Base-by-base conservation (phyloP, 306 rosid genomes). In the Boehmeria nivea region DNA sequence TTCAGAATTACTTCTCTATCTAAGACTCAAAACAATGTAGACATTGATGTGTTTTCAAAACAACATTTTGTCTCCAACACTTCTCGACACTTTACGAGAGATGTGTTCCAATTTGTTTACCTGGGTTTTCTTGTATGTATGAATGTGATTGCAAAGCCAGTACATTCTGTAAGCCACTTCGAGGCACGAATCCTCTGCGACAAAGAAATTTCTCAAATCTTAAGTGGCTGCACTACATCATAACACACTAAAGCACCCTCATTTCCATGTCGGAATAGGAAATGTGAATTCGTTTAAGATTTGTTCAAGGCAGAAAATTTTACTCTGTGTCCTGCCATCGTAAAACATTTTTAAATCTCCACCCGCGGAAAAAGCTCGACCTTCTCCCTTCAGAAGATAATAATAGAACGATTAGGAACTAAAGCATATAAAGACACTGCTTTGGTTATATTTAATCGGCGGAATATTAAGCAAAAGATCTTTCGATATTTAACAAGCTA, bases 311-410 rank as follows among this genome's bases (percentile, higher is more conserved):
- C 37, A 19, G 51, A 34, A 36, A 3, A 54, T 26, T 6, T 71
- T 72, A 91, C 98, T 87, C 40, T 71, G 50, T 31, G 73, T 80
- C 72, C 76, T 78, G 61, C 96, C 93, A 54, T 81, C 89, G 63
- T 76, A 87, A 65, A 91, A 91, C 77, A 91, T 86, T 69, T 73
- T 91, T 72, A 91, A 65, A 73, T 91, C 98, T 18, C 96, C 98
- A 52, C 98, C 96, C 1, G 98, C 96, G 26, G 84, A 91, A 61
- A 87, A 91, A 40, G 95, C 98, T 63, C 98, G 75, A 37, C 98
- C 96, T 60, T 81, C 69, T 22, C 98, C 98, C 96, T 91, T 38
- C n/a, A 51, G 45, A 54, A 27, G 44, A 59, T 37, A 42, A n/a
- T n/a, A n/a, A n/a, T n/a, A n/a, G n/a, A 31, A 54, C 14, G 39